Evolutionary conservation across 2,329 filamentous ascomycete species (phyloP).

Genomic region (Fusarium tuaranense): DNA sequence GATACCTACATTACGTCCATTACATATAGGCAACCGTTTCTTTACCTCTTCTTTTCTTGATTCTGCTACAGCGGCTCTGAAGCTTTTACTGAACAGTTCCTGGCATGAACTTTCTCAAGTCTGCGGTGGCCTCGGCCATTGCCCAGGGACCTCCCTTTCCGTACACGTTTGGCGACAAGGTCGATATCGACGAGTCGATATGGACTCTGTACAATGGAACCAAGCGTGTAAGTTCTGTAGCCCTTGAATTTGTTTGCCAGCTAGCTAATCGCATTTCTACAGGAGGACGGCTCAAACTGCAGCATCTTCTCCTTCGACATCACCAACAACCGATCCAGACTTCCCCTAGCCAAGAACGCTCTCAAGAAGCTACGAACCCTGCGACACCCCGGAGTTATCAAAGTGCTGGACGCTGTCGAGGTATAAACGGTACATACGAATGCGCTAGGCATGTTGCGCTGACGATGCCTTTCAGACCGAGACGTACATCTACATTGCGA

Average conservation of each 20-base stretch:
- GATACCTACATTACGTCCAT: slow-evolving; percentile 14
- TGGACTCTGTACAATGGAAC: slow-evolving; percentile 98
- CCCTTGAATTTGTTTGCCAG: neutral
- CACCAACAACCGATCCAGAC: slow-evolving; percentile 78
- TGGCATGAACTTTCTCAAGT: slow-evolving; percentile 96
- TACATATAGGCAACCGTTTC: slow-evolving; percentile 6
- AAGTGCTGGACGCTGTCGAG: slow-evolving; percentile 94
- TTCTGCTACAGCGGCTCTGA: neutral
- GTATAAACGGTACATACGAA: slow-evolving; percentile 56
- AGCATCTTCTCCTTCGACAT: slow-evolving; percentile 98
- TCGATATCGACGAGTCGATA: slow-evolving; percentile 92
- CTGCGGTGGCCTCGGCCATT: slow-evolving; percentile 95
- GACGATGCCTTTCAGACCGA: slow-evolving; percentile 75
- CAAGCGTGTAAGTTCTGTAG: slow-evolving; percentile 73
- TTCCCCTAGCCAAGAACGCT: slow-evolving; percentile 92
- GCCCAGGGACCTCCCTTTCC: slow-evolving; percentile 94
- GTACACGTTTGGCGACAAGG: slow-evolving; percentile 91
- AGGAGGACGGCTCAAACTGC: slow-evolving; percentile 95
- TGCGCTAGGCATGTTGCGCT: slow-evolving; percentile 27
- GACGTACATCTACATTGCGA: slow-evolving; percentile 94
- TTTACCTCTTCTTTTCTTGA: slow-evolving; percentile 5
- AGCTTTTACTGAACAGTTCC: neutral
- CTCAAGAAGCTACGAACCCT: slow-evolving; percentile 93
- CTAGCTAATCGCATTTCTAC: neutral
- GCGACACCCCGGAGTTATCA: slow-evolving; percentile 93